Base-by-base conservation (phyloP, 768 basidiomycete species). In the Cyclocybe cylindracea region DNA sequence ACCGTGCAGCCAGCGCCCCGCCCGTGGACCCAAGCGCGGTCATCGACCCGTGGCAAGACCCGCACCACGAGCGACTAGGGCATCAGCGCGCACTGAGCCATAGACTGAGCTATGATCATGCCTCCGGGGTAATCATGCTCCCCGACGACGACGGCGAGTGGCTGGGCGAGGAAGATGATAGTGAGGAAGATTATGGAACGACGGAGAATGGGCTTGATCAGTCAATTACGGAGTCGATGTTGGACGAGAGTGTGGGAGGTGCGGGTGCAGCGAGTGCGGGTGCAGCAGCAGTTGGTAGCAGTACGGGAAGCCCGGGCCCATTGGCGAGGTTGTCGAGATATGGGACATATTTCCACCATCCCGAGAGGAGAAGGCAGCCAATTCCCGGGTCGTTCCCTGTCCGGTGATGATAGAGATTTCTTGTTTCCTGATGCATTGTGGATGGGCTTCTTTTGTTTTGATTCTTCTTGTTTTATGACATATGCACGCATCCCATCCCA, bases 321-420 rank as follows among this genome's bases (percentile, higher is more conserved):
- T 71, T 76, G n/a, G 71, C 77, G 13, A 63, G 76, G 51, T 66
- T 72, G 50, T 84, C 81, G 56, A 74, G 88, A 29, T 87, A 90
- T 66, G 80, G 82, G 33, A 92, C 89, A 24, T 92, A 92, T 61
- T 93, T 87, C 58, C 92, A 92, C 65, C 92, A 92, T 66, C 92
- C 92, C 0, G 92, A 94, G 62, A 71, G 83, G 55, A 73, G 84
- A 52, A 76, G 77, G 61, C 76, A 78, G 55, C 61, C 67, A 0
- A 73, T 86, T 51, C 86, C 86, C 4, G 86, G 86, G 4, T 84
- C 83, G 3, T 87, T 87, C 58, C 80, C 79, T 35, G 54, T 39
- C 16, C 31, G 46, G 16, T 40, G 29, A 40, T 29, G 46, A 44
- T 7, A 11, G 18, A 31, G 14, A 41, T 16, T 16, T 11, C 24